phyloP scores from a whole-genome alignment of 495 filamentous ascomycete genomes.

The Penicillium bialowiezense region DNA sequence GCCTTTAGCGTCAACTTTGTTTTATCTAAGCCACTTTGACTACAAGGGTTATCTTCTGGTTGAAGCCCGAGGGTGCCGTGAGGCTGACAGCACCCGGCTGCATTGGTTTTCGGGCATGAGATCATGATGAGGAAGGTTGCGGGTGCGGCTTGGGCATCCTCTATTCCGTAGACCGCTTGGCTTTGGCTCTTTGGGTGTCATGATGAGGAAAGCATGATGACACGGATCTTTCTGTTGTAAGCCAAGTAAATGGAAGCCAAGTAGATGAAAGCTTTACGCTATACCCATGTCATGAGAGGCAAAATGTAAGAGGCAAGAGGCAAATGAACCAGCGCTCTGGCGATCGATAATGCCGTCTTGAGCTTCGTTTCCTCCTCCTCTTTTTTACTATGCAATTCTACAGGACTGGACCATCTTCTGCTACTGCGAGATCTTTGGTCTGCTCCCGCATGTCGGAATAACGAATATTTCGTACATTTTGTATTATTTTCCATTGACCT shows the following conservation, averaged over 20 bases:
- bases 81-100: too few relatives aligned
- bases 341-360: neutral
- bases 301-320: neutral
- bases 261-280: slow-evolving; percentile 4
- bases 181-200: too few relatives aligned
- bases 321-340: too few relatives aligned
- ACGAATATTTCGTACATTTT: too few relatives aligned
- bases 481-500: too few relatives aligned
- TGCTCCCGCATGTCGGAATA: neutral
- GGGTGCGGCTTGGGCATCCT: too few relatives aligned
- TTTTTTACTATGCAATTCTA: neutral
- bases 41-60: slow-evolving; percentile 1
- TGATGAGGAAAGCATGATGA: slow-evolving; percentile 25
- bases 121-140: slow-evolving; percentile 17
- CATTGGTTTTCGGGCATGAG: slow-evolving; percentile 15
- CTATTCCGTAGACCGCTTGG: too few relatives aligned
- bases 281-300: slow-evolving; percentile 18
- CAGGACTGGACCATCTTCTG: too few relatives aligned
- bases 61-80: slow-evolving; percentile 1
- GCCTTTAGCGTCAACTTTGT: slow-evolving; percentile 24
- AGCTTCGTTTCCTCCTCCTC: neutral
- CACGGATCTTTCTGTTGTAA: slow-evolving; percentile 10
- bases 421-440: too few relatives aligned
- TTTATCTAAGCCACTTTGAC: slow-evolving; percentile 13
- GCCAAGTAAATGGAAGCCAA: neutral